Evolutionary conservation across 2,329 filamentous ascomycete genomes (phyloP), one percentile per base, ranked within the genome.

Genomic region (Verticillium albo-atrum): DNA sequence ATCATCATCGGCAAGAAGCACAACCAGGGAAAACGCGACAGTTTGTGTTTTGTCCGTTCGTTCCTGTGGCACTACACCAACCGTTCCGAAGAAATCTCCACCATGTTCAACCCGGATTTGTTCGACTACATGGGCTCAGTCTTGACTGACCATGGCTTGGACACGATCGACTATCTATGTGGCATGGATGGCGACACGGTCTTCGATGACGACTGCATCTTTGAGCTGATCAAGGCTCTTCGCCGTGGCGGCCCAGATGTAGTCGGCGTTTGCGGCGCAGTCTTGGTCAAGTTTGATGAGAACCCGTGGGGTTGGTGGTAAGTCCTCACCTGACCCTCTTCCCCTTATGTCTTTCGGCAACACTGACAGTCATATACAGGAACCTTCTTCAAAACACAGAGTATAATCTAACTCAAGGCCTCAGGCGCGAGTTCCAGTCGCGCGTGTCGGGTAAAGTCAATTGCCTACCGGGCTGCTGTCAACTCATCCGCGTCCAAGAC

Each of bases 1-100:
- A 68, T 80, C 34, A 76, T 79, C 60, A 75, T 81, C 42, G 76
- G 79, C 51, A 82, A 82, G 65, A 70, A 74, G 17, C 74, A 79
- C 65, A 81, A 80, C 65, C 77, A 79, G 62, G 79, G 78, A 27
- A 82, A 81, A 66, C 72, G 78, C 1, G 79, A 82, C 64, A 78
- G 78, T 54, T 67, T 82, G 51, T 80, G 79, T 62, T 74, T 81
- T 17, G 75, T 73, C 2, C 77, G 79, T 0, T 81, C 79, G 1
- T 76, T 82, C 52, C 66, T 81, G 5, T 77, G 78, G 63, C 77
- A 81, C 62, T 82, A 77, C 72, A 76, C 79, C 61, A 67, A 72
- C 55, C 75, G 78, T 5, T 72, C 73, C 2, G 69, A 73, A 37
- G 73, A 74, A 7, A 70, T 74, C 4, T 70, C 75, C 27, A 78